Evolutionary conservation across 768 basidiomycete genomes (phyloP).

Genomic region (Amylocystis lapponica): DNA sequence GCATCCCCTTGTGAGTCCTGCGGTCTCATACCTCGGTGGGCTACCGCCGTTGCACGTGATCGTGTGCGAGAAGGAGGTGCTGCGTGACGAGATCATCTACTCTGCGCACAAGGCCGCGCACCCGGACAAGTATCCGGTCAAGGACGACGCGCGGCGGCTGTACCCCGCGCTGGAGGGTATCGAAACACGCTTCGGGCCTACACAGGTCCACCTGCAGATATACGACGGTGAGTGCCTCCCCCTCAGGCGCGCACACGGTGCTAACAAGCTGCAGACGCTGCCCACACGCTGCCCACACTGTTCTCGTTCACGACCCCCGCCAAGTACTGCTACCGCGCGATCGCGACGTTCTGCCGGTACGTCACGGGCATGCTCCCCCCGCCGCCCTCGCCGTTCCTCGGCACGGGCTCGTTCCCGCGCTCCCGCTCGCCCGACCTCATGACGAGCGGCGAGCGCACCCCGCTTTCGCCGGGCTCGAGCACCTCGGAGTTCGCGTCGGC

Average conservation of each 20-base stretch:
- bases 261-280: constrained; percentile 44
- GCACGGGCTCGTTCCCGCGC: constrained; percentile 7
- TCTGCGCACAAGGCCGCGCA: constrained; percentile 87
- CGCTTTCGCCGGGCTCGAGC: not conserved
- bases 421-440: constrained; percentile 9
- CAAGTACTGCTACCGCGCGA: constrained; percentile 75
- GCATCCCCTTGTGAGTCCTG: constrained; percentile 84
- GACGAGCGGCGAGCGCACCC: not conserved
- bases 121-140: constrained; percentile 60
- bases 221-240: constrained; percentile 63
- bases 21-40: constrained; percentile 80
- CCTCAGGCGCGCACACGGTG: not conserved
- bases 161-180: constrained; percentile 56
- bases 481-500: too few species aligned
- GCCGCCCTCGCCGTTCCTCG: not conserved
- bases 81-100: constrained; percentile 90
- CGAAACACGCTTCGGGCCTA: constrained; percentile 48
- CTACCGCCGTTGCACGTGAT: constrained; percentile 83
- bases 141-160: constrained; percentile 37
- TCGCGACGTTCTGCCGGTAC: constrained; percentile 64
- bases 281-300: constrained; percentile 67
- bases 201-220: constrained; percentile 87
- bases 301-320: constrained; percentile 74
- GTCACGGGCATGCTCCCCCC: constrained; percentile 46
- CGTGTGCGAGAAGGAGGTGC: constrained; percentile 84